These are phyloP conservation scores for Lactuca sativa DNA, from an alignment of 129 eudicot species.

Conservation along the genomic window DNA sequence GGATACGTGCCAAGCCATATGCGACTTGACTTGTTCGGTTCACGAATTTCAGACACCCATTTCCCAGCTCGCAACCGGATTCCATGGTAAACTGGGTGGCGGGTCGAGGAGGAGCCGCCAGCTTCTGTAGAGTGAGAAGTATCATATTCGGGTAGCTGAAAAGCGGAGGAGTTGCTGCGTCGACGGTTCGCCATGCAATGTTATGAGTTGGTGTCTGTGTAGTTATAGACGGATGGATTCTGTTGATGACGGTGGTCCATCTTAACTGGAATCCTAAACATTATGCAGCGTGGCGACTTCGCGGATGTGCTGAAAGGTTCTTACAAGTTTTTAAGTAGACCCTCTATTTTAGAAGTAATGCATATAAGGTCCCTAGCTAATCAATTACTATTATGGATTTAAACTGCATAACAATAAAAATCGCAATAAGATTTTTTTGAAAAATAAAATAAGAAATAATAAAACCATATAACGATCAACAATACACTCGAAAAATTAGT, in stretches of 20 bases:
- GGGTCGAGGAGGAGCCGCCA: conserved; percentile 22
- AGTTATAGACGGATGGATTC: neutral
- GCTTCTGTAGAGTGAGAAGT: neutral
- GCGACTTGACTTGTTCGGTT: conserved; percentile 60
- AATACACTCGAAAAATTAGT: no score
- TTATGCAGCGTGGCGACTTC: conserved; percentile 14
- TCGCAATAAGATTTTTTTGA: no score
- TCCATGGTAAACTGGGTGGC: conserved; percentile 50
- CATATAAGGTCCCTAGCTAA: neutral
- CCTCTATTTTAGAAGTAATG: neutral
- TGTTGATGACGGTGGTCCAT: neutral
- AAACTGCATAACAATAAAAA: no score
- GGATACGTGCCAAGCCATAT: conserved; percentile 41
- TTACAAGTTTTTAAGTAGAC: neutral
- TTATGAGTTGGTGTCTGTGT: neutral
- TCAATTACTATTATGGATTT: no score
- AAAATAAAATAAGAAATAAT: no score
- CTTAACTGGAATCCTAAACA: conserved; percentile 6
- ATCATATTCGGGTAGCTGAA: conserved; percentile 13
- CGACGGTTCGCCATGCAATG: conserved; percentile 32
- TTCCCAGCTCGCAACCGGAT: conserved; percentile 62
- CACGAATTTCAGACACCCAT: conserved; percentile 86
- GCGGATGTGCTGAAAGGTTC: neutral
- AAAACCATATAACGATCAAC: no score
- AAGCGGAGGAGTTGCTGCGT: conserved; percentile 16